A percentile compares a stretch with the other conserved stretches of the same genome.
Conservation (phyloP, 2,329 filamentous ascomycete species). For the Diaporthe ampelina region DNA sequence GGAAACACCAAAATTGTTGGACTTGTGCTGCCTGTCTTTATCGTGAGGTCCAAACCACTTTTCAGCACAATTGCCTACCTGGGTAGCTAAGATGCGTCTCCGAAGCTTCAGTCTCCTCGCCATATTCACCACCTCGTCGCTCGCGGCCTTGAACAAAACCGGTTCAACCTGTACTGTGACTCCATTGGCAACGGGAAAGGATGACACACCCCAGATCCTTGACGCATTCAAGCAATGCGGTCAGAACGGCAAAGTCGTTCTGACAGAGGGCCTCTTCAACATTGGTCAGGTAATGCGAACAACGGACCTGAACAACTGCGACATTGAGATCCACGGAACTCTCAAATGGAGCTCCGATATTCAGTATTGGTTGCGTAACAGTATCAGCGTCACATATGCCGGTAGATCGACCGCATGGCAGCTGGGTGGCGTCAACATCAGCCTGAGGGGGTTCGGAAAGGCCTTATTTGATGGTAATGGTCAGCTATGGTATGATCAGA, state of each 20-base stretch:
- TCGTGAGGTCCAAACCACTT: neutral
- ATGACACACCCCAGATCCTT: constrained; percentile 66
- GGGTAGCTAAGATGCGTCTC: neutral
- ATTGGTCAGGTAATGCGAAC: constrained; percentile 65
- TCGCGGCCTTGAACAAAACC: constrained; percentile 44
- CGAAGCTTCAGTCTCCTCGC: constrained; percentile 26
- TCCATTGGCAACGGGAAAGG: constrained; percentile 44
- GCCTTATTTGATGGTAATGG: constrained; percentile 62
- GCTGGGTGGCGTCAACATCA: constrained; percentile 63
- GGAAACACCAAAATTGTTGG: neutral
- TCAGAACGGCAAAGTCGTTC: constrained; percentile 63
- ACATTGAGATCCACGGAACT: constrained; percentile 62
- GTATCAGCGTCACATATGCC: constrained; percentile 62
- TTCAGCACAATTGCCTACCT: neutral
- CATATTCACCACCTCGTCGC: constrained; percentile 35
- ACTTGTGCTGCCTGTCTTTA: neutral
- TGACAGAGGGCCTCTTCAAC: constrained; percentile 63
- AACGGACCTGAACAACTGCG: constrained; percentile 59
- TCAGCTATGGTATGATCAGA: constrained; percentile 61
- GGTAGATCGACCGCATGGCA: constrained; percentile 64
- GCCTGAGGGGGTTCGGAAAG: constrained; percentile 62
- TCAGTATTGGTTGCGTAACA: constrained; percentile 63
- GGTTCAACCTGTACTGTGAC: constrained; percentile 48
- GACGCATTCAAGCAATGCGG: constrained; percentile 64
- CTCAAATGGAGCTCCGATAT: constrained; percentile 57